Evolutionary conservation across 768 basidiomycete species (phyloP), one percentile per base, ranked within the genome.

Genomic region (Xerocomellus chrysenteron): DNA sequence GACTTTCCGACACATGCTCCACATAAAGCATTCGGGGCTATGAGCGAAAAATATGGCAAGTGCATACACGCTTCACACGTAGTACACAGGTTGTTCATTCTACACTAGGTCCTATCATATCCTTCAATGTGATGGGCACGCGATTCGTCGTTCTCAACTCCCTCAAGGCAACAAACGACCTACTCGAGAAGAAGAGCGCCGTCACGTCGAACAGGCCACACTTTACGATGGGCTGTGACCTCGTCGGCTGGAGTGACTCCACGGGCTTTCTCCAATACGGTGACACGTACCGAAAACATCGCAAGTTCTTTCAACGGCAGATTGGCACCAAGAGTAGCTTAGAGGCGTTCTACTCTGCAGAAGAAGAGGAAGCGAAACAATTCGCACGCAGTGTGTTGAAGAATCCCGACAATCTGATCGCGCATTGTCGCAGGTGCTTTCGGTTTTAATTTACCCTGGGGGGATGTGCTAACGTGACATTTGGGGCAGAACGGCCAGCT

Each of bases 1-100:
- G 81, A 84, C 59, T 79, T 85, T 76, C 83, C 82, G 30, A 69
- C 68, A 16, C 73, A 75, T 45, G 70, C 74, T 46, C 78, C 80
- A 55, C 84, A 82, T 80, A 54, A 79, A 14, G 80, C 78, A 0
- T 82, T 82, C 56, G 74, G 77, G 13, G 69, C 72, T 37, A 33
- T 60, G 51, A 21, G 16, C 47, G 73, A 80, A 55, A 68, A 68
- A 64, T 84, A 76, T 59, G 84, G 83, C 78, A 64, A 54, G 74
- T 66, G 33, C 48, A 4, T 26, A 45, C 35, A 39, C 17, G 24
- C 47, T 39, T 45, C 52, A 55, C n/a, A 21, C 47, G 14, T 51
- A 57, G 13, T 44, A 12, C 3, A 11, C 2, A 8, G n/a, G 11
- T 48, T 1, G 11, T 21, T 45, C 5, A 51, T 12, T 8, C 57